Percentiles rank a stretch among this genome's conserved stretches.
These are phyloP conservation scores for Pseudotsuga menziesii DNA, from an alignment of 75 land plant species.

Conservation along the genomic window DNA sequence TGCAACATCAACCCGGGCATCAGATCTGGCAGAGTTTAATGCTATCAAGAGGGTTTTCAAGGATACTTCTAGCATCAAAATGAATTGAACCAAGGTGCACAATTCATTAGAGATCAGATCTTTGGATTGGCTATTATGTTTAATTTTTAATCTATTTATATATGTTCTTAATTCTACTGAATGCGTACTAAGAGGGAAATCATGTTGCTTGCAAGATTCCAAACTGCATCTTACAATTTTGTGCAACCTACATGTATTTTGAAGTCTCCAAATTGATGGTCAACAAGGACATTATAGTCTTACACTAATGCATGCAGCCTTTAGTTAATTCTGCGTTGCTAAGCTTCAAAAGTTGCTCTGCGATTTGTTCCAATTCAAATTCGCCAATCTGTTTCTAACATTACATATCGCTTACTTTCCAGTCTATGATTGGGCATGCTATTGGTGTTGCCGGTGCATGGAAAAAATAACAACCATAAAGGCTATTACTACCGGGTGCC, in stretches of 20 bases:
- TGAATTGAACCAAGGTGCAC: conserved; percentile 53
- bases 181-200: not conserved
- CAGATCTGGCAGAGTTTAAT: conserved; percentile 55
- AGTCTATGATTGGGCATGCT: conserved; percentile 64
- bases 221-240: not conserved
- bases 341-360: not conserved
- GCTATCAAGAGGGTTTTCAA: conserved; percentile 54
- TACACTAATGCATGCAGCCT: not conserved
- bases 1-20: conserved; percentile 50
- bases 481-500: conserved; percentile 57
- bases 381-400: not conserved
- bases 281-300: not conserved
- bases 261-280: not conserved
- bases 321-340: not conserved
- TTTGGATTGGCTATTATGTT: not conserved
- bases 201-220: not conserved
- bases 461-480: conserved; percentile 61
- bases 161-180: not conserved
- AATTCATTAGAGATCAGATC: not conserved
- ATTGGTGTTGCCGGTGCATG: conserved; percentile 60
- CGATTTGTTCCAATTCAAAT: not conserved
- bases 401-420: not conserved
- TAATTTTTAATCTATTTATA: not conserved
- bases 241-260: not conserved
- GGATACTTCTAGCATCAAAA: conserved; percentile 48